phyloP scores from a whole-genome alignment of 305 asterid genomes.

The Fraxinus sp. region DNA sequence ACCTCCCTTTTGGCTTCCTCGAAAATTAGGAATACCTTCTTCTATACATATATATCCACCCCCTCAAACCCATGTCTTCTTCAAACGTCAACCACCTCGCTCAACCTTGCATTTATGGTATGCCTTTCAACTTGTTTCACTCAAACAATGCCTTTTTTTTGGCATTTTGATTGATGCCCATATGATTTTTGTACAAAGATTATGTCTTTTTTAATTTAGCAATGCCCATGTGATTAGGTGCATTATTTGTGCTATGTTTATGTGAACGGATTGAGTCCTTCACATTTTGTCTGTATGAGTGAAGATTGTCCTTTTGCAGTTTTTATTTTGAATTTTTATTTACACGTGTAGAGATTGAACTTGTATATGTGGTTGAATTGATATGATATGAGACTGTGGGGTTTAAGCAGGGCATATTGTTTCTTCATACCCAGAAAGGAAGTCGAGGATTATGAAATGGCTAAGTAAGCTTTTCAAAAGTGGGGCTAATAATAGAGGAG shows the following conservation, averaged over 20 bases:
- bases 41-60: conserved; percentile 35
- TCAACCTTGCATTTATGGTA: conserved; percentile 79
- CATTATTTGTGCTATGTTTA: conserved; percentile 19
- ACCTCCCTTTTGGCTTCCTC: conserved; percentile 49
- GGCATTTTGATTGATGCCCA: conserved; percentile 26
- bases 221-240: conserved; percentile 22
- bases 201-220: conserved; percentile 19
- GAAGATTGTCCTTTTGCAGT: background rate
- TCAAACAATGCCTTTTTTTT: conserved; percentile 8
- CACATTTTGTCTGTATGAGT: background rate
- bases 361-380: conserved; percentile 3
- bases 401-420: conserved; percentile 62
- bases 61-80: conserved; percentile 57
- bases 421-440: conserved; percentile 74
- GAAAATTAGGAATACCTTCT: conserved; percentile 33
- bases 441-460: conserved; percentile 85
- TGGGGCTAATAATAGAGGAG: conserved; percentile 41
- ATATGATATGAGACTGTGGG: conserved; percentile 27
- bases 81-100: conserved; percentile 66
- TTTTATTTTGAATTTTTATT: background rate
- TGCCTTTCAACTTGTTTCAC: conserved; percentile 6
- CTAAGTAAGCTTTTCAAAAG: conserved; percentile 68
- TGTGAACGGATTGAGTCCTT: conserved; percentile 18
- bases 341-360: conserved; percentile 12
- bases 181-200: conserved; percentile 21